Percentiles rank a stretch among this genome's conserved stretches.
These are phyloP conservation scores for Panicum virgatum DNA, from an alignment of 202 grass and related monocot genomes.

Conservation along the genomic window DNA sequence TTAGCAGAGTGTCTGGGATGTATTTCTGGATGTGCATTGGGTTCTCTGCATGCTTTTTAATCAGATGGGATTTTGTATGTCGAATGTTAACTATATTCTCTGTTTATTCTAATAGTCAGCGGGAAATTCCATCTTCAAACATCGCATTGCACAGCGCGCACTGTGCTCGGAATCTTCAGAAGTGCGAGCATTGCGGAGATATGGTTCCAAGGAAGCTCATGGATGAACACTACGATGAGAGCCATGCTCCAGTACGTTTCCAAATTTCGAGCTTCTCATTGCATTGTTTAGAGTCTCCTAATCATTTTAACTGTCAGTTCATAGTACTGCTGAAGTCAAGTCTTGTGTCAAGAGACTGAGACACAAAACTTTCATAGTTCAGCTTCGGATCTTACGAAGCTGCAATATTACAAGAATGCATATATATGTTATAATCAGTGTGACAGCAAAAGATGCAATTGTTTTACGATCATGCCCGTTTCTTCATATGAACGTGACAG, in stretches of 20 bases:
- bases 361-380: neutral
- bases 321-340: neutral
- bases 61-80: constrained; percentile 15
- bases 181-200: constrained; percentile 59
- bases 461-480: neutral
- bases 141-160: constrained; percentile 63
- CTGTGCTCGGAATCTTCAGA: constrained; percentile 72
- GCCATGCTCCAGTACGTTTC: constrained; percentile 59
- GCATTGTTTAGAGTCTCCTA: neutral
- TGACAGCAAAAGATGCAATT: neutral
- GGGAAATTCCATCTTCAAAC: constrained; percentile 61
- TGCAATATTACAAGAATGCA: neutral
- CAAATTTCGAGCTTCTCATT: constrained; percentile 12
- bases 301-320: neutral
- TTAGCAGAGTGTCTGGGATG: neutral
- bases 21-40: neutral
- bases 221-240: constrained; percentile 64
- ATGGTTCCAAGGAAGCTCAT: constrained; percentile 69
- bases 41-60: constrained; percentile 27
- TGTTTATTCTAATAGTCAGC: constrained; percentile 38
- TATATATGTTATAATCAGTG: neutral
- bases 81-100: neutral
- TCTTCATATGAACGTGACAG: neutral
- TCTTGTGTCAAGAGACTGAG: neutral
- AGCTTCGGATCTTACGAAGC: neutral